Evolutionary conservation across 768 basidiomycete species (phyloP), one percentile per base, ranked within the genome.

Genomic region (Tricholoma sp.): DNA sequence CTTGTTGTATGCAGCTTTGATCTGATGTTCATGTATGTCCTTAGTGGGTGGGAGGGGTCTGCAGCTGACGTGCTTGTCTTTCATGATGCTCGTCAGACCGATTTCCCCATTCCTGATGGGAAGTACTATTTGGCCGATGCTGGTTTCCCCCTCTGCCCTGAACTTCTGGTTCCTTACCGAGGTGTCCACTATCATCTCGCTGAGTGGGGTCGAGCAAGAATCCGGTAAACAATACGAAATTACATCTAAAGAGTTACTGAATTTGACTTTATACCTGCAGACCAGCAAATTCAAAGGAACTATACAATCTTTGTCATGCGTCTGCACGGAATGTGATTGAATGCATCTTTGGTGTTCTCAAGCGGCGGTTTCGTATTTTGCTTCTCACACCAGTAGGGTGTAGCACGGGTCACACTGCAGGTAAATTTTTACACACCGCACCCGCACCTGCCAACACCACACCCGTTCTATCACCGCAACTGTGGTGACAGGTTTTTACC

Each of bases 261-360:
- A n/a, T n/a, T n/a, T n/a, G n/a, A n/a, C n/a, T n/a, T n/a, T n/a
- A n/a, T n/a, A n/a, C n/a, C n/a, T 39, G n/a, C 49, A 70, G 70
- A 9, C 74, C 74, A 19, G n/a, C 27, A 34, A 70, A 66, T 50
- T 18, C 55, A 9, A 58, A 74, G 57, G 73, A 77, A 55, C 55
- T 76, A 0, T 76, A 67, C 56, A 76, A 75, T 55, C 66, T 77
- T 2, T 64, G 66, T 0, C 74, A 77, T 61, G 63, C 72, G 9
- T 63, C 63, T 21, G 66, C 64, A 2, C 64, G 64, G 0, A 77
- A 76, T 65, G 63, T 75, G 21, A 63, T 77, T 61, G 72, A 76
- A 52, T 55, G 64, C 0, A 68, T 74, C n/a, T 76, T 76, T 69
- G 73, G 74, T 27, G 59, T 71, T 10, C 1, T 70, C 52, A 72